Base-by-base conservation (phyloP, 1,284 basidiomycete genomes). In the Marasmius fiardii region DNA sequence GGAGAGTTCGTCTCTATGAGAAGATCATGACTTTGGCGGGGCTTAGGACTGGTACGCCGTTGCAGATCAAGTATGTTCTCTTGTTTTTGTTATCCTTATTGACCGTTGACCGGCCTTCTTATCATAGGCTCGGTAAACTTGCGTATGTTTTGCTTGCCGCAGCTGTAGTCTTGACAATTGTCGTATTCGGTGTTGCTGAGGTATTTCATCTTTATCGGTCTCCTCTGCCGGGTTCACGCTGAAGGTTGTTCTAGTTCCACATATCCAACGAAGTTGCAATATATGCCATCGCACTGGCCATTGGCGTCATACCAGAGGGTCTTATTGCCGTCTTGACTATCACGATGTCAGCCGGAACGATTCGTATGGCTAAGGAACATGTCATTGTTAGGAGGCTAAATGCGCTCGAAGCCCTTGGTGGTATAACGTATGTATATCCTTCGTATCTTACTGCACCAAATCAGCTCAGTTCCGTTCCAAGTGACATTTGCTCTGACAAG, bases 401-500 rank as follows among this genome's bases (percentile, higher is more conserved):
- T 63, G 75, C 79, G 11, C 73, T 86, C 52, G 85, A 86, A 61
- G 81, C 79, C n/a, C 69, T 86, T n/a, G 78, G 78, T 1, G 77
- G 78, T 41, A 79, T 85, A 5, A 79, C 82, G 53, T 54, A 28
- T n/a, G 53, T 47, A 5, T 20, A 26, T 49, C 5, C 43, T 23
- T 21, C 43, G 6, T 33, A 16, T 34, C n/a, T n/a, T 1, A 12
- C 41, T 34, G n/a, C 5, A 28, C 2, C 14, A 14, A 43, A 35
- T 28, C 47, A 34, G 20, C 53, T 39, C 45, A 12, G 24, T 4
- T 14, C n/a, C 10, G 8, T 33, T 26, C n/a, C 7, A 34, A 51
- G 54, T 49, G 79, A 83, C 63, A 79, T 85, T 55, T 86, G 82
- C 65, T 82, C 78, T 20, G 83, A 85, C 68, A 85, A 84, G 69